phyloP scores from a whole-genome alignment of 129 eudicot species.

The Lactuca sativa region DNA sequence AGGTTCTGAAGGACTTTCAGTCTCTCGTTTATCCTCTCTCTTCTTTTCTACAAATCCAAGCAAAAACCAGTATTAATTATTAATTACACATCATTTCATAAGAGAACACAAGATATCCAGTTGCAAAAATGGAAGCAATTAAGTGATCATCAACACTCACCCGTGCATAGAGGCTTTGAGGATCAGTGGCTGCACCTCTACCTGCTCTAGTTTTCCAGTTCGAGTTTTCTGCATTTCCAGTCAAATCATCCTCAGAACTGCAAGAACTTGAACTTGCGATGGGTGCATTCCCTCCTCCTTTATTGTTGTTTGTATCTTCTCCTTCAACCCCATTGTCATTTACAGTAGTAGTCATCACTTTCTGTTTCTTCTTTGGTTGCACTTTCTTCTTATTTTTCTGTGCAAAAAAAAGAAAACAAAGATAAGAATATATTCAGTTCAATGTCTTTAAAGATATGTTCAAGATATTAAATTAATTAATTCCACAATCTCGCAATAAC shows the following conservation, averaged over 20 bases:
- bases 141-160: constrained; percentile 29
- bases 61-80: neutral
- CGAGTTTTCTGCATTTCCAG: constrained; percentile 42
- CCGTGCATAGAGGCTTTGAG: constrained; percentile 98
- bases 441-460: constrained; percentile 3
- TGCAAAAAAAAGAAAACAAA: neutral
- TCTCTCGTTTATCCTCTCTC: constrained; percentile 96
- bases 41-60: constrained; percentile 66
- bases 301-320: constrained; percentile 29
- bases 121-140: neutral
- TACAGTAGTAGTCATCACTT: constrained; percentile 21
- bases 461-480: constrained; percentile 14
- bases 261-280: constrained; percentile 44
- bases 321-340: constrained; percentile 22
- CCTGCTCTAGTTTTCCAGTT: constrained; percentile 72
- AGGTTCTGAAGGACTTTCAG: constrained; percentile 79
- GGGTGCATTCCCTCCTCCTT: constrained; percentile 34
- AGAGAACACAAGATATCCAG: neutral
- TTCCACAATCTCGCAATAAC: constrained; percentile 29
- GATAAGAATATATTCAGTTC: constrained; percentile 5
- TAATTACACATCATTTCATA: constrained; percentile 14
- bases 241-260: constrained; percentile 65
- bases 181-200: constrained; percentile 90
- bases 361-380: constrained; percentile 54
- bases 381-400: constrained; percentile 48